phyloP scores from a whole-genome alignment of 78 protist species.

The Planoprotostelium fungivorum region DNA sequence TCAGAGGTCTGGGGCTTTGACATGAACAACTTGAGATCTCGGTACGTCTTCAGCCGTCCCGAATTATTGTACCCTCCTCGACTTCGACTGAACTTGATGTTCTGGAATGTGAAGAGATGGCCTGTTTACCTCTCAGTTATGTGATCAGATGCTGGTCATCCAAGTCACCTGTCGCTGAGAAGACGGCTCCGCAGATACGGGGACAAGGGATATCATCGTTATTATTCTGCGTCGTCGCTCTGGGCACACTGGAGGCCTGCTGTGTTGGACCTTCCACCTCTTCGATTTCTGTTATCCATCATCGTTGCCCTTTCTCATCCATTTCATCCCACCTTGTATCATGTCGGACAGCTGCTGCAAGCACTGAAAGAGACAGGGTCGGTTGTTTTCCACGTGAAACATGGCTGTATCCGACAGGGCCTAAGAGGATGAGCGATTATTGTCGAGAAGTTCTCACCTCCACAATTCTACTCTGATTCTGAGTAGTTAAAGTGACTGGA shows the following conservation, averaged over 20 bases:
- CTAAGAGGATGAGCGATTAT: not conserved
- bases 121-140: not conserved
- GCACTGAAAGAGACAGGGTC: not conserved
- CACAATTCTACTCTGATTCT: constrained; percentile 14
- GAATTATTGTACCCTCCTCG: not conserved
- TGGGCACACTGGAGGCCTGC: not conserved
- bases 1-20: not conserved
- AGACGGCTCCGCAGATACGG: constrained; percentile 44
- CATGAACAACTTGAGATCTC: not conserved
- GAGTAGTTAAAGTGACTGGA: constrained; percentile 20
- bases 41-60: not conserved
- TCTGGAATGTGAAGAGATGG: not conserved
- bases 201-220: constrained; percentile 42
- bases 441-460: not conserved
- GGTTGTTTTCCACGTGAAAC: not conserved
- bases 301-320: too few relatives aligned
- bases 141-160: not conserved
- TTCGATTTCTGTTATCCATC: not conserved
- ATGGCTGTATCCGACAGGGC: not conserved
- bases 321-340: not conserved
- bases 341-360: not conserved
- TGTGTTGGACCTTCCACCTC: not conserved
- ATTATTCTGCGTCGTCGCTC: not conserved
- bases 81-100: not conserved
- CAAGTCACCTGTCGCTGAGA: not conserved